These are phyloP conservation scores for Pseudogymnoascus sp. DNA, from an alignment of 2,329 filamentous ascomycete genomes.

Conservation along the genomic window DNA sequence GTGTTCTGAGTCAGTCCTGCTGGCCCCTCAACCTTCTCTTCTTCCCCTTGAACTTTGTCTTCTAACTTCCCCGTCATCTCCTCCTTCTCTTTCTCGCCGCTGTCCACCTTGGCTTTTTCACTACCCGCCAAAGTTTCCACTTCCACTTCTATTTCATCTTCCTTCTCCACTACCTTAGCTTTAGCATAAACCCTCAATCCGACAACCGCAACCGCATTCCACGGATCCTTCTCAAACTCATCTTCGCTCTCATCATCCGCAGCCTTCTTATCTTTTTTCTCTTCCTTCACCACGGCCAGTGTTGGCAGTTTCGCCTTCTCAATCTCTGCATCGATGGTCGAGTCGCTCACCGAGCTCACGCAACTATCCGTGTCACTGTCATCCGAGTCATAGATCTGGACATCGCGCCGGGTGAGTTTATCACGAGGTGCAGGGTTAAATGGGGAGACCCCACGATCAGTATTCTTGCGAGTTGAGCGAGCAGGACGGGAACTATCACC, in stretches of 20 bases:
- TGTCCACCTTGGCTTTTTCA: slow-evolving; percentile 19
- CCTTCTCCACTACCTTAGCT: slow-evolving; percentile 27
- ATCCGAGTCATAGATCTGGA: neutral
- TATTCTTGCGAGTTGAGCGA: neutral
- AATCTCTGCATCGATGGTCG: slow-evolving; percentile 3
- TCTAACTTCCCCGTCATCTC: slow-evolving; percentile 13
- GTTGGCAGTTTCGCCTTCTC: neutral
- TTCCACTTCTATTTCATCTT: slow-evolving; percentile 13
- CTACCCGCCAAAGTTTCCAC: slow-evolving; percentile 17
- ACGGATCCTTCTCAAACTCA: slow-evolving; percentile 49
- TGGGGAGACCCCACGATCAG: neutral
- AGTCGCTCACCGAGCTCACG: slow-evolving; percentile 2
- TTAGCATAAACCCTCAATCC: slow-evolving; percentile 55
- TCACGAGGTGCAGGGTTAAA: neutral
- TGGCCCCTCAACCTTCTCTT: slow-evolving; percentile 14
- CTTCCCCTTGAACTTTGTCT: slow-evolving; percentile 19
- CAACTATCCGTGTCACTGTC: slow-evolving; percentile 4
- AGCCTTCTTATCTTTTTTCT: slow-evolving; percentile 5
- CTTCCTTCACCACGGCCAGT: neutral
- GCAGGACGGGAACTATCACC: neutral
- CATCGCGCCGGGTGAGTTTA: neutral
- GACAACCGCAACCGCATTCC: slow-evolving; percentile 57
- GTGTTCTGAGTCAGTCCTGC: neutral
- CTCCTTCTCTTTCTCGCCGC: slow-evolving; percentile 15
- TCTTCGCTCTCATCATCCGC: slow-evolving; percentile 41